Evolutionary conservation across 192 early-diverging fungal genomes (phyloP).

Genomic region (Linnemannia zychae): DNA sequence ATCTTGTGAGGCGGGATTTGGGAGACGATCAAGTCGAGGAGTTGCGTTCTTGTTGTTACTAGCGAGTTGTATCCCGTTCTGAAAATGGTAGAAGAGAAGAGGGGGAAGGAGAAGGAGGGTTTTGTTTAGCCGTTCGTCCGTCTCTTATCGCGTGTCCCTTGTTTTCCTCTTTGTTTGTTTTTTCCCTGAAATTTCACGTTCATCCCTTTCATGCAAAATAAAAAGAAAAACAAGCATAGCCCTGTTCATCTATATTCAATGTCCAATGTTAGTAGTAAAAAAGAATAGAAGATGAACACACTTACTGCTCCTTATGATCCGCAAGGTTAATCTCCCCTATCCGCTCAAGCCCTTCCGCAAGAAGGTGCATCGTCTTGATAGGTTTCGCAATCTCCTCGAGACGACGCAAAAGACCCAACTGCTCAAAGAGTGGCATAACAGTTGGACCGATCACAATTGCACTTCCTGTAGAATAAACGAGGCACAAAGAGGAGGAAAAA

Average conservation of each 20-base stretch:
- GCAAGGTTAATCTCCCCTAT: constrained; percentile 44
- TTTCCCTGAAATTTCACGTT: not conserved
- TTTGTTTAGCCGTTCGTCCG: not conserved
- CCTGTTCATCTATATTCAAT: too few species aligned
- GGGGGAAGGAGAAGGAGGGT: not conserved
- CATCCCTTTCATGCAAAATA: too few species aligned
- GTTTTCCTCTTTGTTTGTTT: not conserved
- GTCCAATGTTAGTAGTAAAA: too few species aligned
- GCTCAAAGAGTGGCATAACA: constrained; percentile 32
- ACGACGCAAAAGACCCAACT: constrained; percentile 25
- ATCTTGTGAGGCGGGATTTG: constrained; percentile 19
- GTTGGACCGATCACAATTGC: constrained; percentile 31
- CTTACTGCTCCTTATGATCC: constrained; percentile 30
- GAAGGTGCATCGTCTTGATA: constrained; percentile 28
- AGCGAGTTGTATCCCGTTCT: constrained; percentile 30
- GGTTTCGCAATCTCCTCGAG: constrained; percentile 22
- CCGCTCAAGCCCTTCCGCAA: constrained; percentile 28
- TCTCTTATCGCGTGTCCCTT: not conserved
- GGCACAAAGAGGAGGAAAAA: not conserved
- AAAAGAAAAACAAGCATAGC: not conserved
- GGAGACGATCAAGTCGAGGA: constrained; percentile 13
- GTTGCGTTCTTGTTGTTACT: constrained; percentile 18
- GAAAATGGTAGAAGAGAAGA: not conserved
- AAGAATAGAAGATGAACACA: not conserved
- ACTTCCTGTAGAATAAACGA: not conserved